Evolutionary conservation across 2,329 filamentous ascomycete genomes (phyloP).

Genomic region (Podosphaera xanthii): DNA sequence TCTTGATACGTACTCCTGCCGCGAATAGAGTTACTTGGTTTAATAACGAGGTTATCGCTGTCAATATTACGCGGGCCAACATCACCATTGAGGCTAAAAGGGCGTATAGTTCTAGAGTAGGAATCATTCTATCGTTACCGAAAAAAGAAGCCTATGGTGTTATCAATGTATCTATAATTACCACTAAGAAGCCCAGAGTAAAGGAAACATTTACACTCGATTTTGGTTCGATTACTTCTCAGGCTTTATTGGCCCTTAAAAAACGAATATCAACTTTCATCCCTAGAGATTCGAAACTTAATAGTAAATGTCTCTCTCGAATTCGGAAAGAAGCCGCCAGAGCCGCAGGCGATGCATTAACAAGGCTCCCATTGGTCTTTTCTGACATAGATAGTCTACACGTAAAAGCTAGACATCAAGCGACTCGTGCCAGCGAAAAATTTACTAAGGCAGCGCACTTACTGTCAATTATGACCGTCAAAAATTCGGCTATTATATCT

Average conservation of each 20-base stretch:
- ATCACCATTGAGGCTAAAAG: conserved; percentile 24
- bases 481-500: background rate
- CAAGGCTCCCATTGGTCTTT: too few relatives aligned
- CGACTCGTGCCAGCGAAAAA: background rate
- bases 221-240: conserved; percentile 22
- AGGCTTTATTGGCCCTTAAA: conserved; percentile 10
- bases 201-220: conserved; percentile 37
- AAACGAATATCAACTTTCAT: conserved; percentile 12
- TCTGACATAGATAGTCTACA: background rate
- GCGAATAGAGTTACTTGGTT: conserved; percentile 30
- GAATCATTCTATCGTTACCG: conserved; percentile 22
- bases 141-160: conserved; percentile 32
- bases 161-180: conserved; percentile 33
- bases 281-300: background rate
- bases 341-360: too few relatives aligned
- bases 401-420: too few relatives aligned
- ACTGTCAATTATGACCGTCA: background rate
- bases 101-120: conserved; percentile 15
- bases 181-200: conserved; percentile 34
- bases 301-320: background rate
- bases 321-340: background rate
- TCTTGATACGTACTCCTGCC: conserved; percentile 30
- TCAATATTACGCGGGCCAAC: conserved; percentile 29
- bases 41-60: conserved; percentile 29
- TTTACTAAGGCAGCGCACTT: background rate